Evolutionary conservation across 306 rosid genomes (phyloP), one percentile per base, ranked within the genome.

Genomic region (Hippophae tibetana): DNA sequence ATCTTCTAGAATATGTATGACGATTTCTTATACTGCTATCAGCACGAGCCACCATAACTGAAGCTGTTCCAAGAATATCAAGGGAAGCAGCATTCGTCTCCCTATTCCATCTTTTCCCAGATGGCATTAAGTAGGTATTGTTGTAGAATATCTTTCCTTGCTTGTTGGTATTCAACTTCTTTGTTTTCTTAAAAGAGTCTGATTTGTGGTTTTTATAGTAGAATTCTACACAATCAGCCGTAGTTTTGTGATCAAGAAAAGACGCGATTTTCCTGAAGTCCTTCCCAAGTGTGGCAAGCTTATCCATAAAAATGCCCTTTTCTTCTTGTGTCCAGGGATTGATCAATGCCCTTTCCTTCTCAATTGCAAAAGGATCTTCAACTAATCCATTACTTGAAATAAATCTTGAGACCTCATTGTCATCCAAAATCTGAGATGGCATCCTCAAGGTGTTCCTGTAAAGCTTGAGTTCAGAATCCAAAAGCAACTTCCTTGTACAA

Each of bases 171-270:
- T 78, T 84, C 60, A 71, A 74, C 78, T 80, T 87, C 67, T 75
- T 89, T 52, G 72, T 74, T 70, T 84, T 89, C 74, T 66, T 71
- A 64, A 89, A 93, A 68, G 78, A 75, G 58, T 74, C 97, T 48
- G 94, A 84, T 59, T 93, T 93, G 62, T 89, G 99, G 52, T 89
- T 83, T 66, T 86, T 93, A 84, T 93, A 93, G 72, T 93, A 93
- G 72, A 86, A 93, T 69, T 93, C 89, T 9, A 93, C 83, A 81
- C 97, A 93, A 60, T 93, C 99, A 0, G 99, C 99, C 10, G 84
- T 89, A 62, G 99, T 89, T 81, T 86, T 93, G 81, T 86, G 95
- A 52, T 78, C 80, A 18, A 93, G 84, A 64, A 79, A 93, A 42
- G 89, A 86, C 47, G 99, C 81, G 57, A 93, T 82, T 75, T 79